phyloP scores from a whole-genome alignment of 805 yeast genomes.

The Cyberlindnera suaveolens region DNA sequence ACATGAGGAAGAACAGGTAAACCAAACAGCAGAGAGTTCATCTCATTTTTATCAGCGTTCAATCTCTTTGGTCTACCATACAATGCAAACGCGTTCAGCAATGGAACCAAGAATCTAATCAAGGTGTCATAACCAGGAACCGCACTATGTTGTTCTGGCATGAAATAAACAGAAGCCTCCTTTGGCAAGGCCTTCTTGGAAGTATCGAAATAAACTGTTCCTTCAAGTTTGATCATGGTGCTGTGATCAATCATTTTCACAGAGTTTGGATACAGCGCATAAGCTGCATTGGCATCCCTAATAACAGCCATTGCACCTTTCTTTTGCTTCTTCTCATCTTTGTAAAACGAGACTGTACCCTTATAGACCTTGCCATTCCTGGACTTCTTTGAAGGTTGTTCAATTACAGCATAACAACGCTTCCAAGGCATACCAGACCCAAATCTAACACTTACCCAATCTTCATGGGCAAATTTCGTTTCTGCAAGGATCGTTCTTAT shows the following conservation, averaged over 20 bases:
- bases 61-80: conserved; percentile 79
- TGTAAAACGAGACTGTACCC: conserved; percentile 51
- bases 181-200: conserved; percentile 39
- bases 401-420: conserved; percentile 85
- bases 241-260: conserved; percentile 76
- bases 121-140: conserved; percentile 82
- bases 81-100: conserved; percentile 67
- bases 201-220: conserved; percentile 59
- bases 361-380: conserved; percentile 36
- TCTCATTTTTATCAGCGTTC: conserved; percentile 65
- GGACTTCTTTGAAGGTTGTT: conserved; percentile 51
- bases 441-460: conserved; percentile 91
- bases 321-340: conserved; percentile 67
- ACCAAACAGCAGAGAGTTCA: conserved; percentile 65
- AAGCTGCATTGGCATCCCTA: conserved; percentile 59
- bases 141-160: conserved; percentile 82
- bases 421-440: conserved; percentile 99
- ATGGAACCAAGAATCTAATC: conserved; percentile 70
- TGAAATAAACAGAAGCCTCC: conserved; percentile 62
- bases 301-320: conserved; percentile 80
- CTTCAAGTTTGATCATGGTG: conserved; percentile 86
- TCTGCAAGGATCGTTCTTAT: conserved; percentile 80
- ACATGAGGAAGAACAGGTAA: conserved; percentile 77
- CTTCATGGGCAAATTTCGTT: conserved; percentile 81
- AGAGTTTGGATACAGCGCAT: conserved; percentile 90